Conservation (phyloP, 768 basidiomycete species). For the Tulasnella sp. region DNA sequence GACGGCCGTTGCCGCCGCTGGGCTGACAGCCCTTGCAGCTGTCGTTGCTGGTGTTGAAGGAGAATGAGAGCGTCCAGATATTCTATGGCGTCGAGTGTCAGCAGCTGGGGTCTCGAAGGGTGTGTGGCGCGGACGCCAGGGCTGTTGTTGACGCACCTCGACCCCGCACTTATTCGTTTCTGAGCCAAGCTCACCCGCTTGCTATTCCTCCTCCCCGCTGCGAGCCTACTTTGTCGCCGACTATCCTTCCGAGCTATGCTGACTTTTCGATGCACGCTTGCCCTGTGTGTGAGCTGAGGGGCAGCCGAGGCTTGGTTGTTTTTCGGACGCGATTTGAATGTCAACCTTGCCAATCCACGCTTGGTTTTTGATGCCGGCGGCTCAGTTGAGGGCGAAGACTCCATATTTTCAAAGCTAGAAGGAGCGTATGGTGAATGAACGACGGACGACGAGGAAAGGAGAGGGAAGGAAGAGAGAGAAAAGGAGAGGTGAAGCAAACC, state of each 20-base stretch:
- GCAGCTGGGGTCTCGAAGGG: background rate
- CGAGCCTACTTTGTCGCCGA: background rate
- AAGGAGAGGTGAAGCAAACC: background rate
- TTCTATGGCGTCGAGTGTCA: background rate
- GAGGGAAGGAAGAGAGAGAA: background rate
- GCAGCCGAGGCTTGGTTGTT: background rate
- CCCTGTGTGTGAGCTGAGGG: background rate
- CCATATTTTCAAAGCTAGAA: background rate
- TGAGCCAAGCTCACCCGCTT: background rate
- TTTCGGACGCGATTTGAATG: background rate
- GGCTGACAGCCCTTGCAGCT: background rate
- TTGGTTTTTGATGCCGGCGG: background rate
- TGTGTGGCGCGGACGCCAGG: background rate
- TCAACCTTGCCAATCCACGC: background rate
- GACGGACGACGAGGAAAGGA: background rate
- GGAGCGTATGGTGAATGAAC: background rate
- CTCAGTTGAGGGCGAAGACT: background rate
- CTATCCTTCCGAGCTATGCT: constrained; percentile 2
- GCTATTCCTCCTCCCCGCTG: background rate
- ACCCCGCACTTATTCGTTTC: background rate
- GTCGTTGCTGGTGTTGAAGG: background rate
- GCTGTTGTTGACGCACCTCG: background rate
- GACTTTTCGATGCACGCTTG: background rate
- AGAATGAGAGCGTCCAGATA: background rate
- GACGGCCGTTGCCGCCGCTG: background rate